Conservation (phyloP, 2,329 filamentous ascomycete genomes). For the Penicillium sp. region DNA sequence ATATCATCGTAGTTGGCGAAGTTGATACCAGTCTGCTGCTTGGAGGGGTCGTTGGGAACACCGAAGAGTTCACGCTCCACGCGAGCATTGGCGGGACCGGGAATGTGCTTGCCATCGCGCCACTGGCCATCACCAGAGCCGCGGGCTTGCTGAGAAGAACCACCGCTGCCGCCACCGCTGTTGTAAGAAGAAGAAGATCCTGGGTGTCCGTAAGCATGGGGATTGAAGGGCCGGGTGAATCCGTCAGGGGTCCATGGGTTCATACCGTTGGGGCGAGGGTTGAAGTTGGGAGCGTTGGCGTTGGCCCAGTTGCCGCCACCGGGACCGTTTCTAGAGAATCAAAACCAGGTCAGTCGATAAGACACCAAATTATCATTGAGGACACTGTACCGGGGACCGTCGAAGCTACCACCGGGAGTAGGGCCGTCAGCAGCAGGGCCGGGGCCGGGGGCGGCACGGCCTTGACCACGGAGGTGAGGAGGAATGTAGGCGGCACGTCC, state of each 20-base stretch:
- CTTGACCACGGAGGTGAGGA: slow-evolving; percentile 60
- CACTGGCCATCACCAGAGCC: slow-evolving; percentile 95
- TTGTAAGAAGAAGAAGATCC: slow-evolving; percentile 33
- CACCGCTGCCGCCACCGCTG: slow-evolving; percentile 51
- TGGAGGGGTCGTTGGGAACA: slow-evolving; percentile 83
- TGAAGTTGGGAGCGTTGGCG: slow-evolving; percentile 61
- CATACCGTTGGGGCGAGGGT: slow-evolving; percentile 46
- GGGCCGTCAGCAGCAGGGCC: slow-evolving; percentile 38
- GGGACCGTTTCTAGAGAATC: slow-evolving; percentile 29
- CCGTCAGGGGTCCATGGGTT: slow-evolving; percentile 38
- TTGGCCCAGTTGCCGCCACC: slow-evolving; percentile 55
- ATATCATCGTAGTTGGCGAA: slow-evolving; percentile 99
- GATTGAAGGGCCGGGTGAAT: slow-evolving; percentile 56
- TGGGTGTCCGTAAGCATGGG: slow-evolving; percentile 63
- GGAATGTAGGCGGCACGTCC: slow-evolving; percentile 67
- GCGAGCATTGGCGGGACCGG: slow-evolving; percentile 84
- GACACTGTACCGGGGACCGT: slow-evolving; percentile 37
- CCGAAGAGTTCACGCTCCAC: slow-evolving; percentile 96
- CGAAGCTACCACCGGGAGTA: slow-evolving; percentile 35
- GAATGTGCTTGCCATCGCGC: slow-evolving; percentile 94
- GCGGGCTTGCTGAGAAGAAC: slow-evolving; percentile 50
- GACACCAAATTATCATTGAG: slow-evolving; percentile 7
- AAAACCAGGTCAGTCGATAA: slow-evolving; percentile 17
- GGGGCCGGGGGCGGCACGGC: slow-evolving; percentile 35
- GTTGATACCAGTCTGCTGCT: slow-evolving; percentile 98